These are phyloP conservation scores for Podaxis sp. DNA, from an alignment of 768 basidiomycete species.

Conservation along the genomic window DNA sequence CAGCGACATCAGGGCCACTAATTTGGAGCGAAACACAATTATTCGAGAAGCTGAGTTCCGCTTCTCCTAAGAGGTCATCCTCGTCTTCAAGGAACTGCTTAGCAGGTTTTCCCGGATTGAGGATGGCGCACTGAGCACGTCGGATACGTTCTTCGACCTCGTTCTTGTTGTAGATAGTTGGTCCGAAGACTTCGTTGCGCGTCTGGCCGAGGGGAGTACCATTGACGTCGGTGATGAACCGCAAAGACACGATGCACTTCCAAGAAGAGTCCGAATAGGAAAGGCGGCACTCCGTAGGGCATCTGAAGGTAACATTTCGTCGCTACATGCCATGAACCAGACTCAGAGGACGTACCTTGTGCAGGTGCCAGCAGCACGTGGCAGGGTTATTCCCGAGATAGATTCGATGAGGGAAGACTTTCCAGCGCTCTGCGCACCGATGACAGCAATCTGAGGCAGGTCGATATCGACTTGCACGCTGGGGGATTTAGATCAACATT, in stretches of 20 bases:
- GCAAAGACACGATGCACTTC: slow-evolving; percentile 48
- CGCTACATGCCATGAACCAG: not conserved
- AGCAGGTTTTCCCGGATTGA: slow-evolving; percentile 43
- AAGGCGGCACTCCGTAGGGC: slow-evolving; percentile 55
- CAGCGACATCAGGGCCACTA: slow-evolving; percentile 53
- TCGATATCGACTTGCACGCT: slow-evolving; percentile 71
- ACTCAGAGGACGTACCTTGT: slow-evolving; percentile 47
- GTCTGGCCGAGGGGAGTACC: slow-evolving; percentile 36
- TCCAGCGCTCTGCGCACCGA: slow-evolving; percentile 62
- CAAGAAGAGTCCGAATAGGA: slow-evolving; percentile 35
- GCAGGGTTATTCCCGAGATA: slow-evolving; percentile 59
- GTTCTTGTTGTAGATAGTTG: slow-evolving; percentile 41
- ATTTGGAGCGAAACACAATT: slow-evolving; percentile 58
- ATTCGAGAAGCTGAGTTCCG: slow-evolving; percentile 40
- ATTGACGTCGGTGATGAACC: slow-evolving; percentile 35
- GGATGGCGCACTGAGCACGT: slow-evolving; percentile 60
- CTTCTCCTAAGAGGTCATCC: slow-evolving; percentile 14
- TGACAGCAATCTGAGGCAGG: slow-evolving; percentile 67
- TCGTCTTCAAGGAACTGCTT: slow-evolving; percentile 35
- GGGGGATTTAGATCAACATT: not conserved
- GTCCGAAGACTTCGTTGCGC: slow-evolving; percentile 39
- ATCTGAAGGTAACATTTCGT: slow-evolving; percentile 27
- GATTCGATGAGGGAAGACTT: slow-evolving; percentile 65
- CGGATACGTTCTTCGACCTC: slow-evolving; percentile 65
- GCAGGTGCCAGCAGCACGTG: slow-evolving; percentile 56